A percentile compares a stretch with the other conserved stretches of the same genome.
Evolutionary conservation across 805 yeast genomes (phyloP).

Genomic region (Blastobotrys terrestris): DNA sequence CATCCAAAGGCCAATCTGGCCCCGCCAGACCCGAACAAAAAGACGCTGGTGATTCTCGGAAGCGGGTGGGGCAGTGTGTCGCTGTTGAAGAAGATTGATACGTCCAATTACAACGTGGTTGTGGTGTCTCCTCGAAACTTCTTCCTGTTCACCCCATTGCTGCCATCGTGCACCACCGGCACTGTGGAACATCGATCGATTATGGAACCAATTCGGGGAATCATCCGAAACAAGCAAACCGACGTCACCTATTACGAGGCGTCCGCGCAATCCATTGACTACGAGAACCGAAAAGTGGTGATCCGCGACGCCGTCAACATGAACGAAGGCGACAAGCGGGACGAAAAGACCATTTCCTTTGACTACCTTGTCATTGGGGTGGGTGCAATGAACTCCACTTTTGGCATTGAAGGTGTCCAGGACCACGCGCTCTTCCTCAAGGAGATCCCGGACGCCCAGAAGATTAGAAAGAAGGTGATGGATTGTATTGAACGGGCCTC

Average conservation of each 20-base stretch:
- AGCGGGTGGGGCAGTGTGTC: slow-evolving; percentile 95
- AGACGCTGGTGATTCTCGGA: slow-evolving; percentile 64
- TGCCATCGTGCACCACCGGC: slow-evolving; percentile 94
- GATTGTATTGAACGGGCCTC: slow-evolving; percentile 86
- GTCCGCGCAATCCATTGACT: slow-evolving; percentile 79
- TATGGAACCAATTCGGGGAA: slow-evolving; percentile 85
- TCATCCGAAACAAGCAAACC: slow-evolving; percentile 66
- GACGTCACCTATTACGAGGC: slow-evolving; percentile 87
- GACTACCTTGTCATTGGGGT: slow-evolving; percentile 89
- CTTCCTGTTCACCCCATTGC: slow-evolving; percentile 90
- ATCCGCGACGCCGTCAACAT: slow-evolving; percentile 37
- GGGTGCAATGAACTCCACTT: slow-evolving; percentile 92
- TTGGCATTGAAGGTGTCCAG: slow-evolving; percentile 86
- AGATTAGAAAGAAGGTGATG: slow-evolving; percentile 76
- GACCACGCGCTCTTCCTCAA: slow-evolving; percentile 85
- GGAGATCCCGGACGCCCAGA: slow-evolving; percentile 83
- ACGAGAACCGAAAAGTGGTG: slow-evolving; percentile 55
- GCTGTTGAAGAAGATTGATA: slow-evolving; percentile 74
- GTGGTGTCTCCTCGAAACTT: slow-evolving; percentile 92
- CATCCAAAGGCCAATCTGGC: slow-evolving; percentile 34
- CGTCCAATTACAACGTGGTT: slow-evolving; percentile 80
- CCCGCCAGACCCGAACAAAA: slow-evolving; percentile 52
- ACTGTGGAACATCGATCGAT: slow-evolving; percentile 84
- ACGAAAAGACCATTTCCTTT: slow-evolving; percentile 46
- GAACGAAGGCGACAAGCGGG: slow-evolving; percentile 36